These are phyloP conservation scores for Aquilaria agallochum DNA, from an alignment of 441 rosid genomes.

Conservation along the genomic window DNA sequence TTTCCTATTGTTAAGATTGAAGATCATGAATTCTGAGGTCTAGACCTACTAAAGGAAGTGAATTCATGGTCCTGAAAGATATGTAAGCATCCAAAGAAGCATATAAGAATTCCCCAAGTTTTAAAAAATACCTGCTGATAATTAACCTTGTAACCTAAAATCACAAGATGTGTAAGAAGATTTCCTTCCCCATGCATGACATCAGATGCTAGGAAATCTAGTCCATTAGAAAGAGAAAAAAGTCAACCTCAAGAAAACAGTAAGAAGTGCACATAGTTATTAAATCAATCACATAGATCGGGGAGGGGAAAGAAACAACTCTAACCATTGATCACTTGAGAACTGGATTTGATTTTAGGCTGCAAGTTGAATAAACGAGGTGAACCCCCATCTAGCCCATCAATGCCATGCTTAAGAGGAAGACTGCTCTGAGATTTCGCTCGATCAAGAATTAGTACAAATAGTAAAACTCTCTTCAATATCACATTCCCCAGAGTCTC, in stretches of 20 bases:
- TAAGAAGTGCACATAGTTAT: not conserved
- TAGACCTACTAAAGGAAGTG: no score
- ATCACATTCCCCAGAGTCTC: conserved; percentile 74
- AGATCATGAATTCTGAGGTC: not conserved
- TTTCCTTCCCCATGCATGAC: conserved; percentile 97
- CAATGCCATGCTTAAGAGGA: conserved; percentile 81
- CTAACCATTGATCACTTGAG: conserved; percentile 68
- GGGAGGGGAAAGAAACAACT: conserved; percentile 6
- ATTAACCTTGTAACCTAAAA: conserved; percentile 75
- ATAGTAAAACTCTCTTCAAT: conserved; percentile 82
- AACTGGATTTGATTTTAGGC: conserved; percentile 71
- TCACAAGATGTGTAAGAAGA: conserved; percentile 76
- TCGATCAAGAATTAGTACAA: conserved; percentile 77
- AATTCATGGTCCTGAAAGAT: not conserved
- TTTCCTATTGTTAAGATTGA: not conserved
- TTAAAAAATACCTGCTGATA: conserved; percentile 70
- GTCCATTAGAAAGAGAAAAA: conserved; percentile 24
- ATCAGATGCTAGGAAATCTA: conserved; percentile 80
- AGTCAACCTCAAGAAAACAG: conserved; percentile 20
- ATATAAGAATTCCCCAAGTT: conserved; percentile 7
- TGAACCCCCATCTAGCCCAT: conserved; percentile 94
- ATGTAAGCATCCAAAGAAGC: conserved; percentile 6
- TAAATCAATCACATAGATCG: conserved; percentile 1
- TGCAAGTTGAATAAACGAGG: conserved; percentile 60
- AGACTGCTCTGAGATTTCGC: conserved; percentile 74